Conservation (phyloP, 140 eudicot species). For the Flaveria floridana region DNA sequence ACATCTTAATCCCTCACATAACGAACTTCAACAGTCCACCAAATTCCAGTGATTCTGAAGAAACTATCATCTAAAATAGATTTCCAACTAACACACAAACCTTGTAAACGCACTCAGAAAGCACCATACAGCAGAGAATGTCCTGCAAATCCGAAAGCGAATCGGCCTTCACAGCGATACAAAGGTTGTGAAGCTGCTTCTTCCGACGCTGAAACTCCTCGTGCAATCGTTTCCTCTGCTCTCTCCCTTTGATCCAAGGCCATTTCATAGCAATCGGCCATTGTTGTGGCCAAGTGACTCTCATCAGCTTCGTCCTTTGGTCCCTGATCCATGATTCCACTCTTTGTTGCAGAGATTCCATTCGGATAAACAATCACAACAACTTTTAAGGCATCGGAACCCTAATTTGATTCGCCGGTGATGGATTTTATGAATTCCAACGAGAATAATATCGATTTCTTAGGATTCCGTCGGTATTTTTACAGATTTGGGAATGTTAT, state of each 20-base stretch:
- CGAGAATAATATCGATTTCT: neutral
- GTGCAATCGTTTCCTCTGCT: slow-evolving; percentile 65
- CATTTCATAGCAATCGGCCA: slow-evolving; percentile 66
- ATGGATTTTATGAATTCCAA: neutral
- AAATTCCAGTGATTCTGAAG: neutral
- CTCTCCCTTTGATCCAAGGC: slow-evolving; percentile 88
- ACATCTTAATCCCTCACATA: slow-evolving; percentile 1
- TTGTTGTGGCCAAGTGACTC: slow-evolving; percentile 63
- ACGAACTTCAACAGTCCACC: neutral
- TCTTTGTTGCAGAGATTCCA: slow-evolving; percentile 68
- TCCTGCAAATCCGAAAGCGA: slow-evolving; percentile 91
- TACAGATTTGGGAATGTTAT: slow-evolving; percentile 35
- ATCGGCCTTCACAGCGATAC: slow-evolving; percentile 86
- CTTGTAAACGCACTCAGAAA: slow-evolving; percentile 96
- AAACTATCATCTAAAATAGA: neutral
- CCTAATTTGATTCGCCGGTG: slow-evolving; percentile 35
- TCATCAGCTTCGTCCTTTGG: slow-evolving; percentile 64
- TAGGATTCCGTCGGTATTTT: slow-evolving; percentile 7
- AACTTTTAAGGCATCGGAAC: slow-evolving; percentile 29
- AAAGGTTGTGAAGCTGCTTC: slow-evolving; percentile 67
- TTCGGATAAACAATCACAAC: slow-evolving; percentile 29
- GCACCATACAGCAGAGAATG: slow-evolving; percentile 83
- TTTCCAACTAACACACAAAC: slow-evolving; percentile 27
- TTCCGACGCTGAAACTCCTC: slow-evolving; percentile 70
- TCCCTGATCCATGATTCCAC: slow-evolving; percentile 94